Conservation (phyloP, 768 basidiomycete genomes). For the Termitomyces sp. region DNA sequence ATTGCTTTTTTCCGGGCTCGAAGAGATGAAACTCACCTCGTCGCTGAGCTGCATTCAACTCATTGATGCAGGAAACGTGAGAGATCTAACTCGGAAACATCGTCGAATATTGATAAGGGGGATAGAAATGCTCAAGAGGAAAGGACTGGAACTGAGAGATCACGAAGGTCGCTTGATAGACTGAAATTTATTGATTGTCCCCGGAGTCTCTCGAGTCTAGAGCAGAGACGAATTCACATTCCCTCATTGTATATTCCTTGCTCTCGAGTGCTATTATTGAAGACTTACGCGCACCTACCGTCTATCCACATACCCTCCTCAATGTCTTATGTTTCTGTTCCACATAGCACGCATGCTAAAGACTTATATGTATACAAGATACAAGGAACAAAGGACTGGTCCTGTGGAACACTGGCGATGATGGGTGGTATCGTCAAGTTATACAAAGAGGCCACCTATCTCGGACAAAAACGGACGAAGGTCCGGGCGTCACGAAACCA, state of each 20-base stretch:
- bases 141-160: slow-evolving; percentile 14
- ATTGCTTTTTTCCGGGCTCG: slow-evolving; percentile 5
- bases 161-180: slow-evolving; percentile 13
- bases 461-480: no score
- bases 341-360: background rate
- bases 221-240: background rate
- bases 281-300: no score
- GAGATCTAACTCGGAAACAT: slow-evolving; percentile 13
- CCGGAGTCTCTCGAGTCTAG: background rate
- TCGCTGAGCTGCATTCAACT: slow-evolving; percentile 13
- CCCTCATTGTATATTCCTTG: background rate
- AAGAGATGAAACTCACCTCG: slow-evolving; percentile 1
- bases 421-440: background rate
- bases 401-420: background rate
- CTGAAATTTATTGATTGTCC: background rate
- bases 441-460: no score
- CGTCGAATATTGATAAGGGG: background rate
- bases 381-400: background rate
- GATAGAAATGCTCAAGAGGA: slow-evolving; percentile 5
- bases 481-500: no score
- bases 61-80: slow-evolving; percentile 12
- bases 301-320: background rate
- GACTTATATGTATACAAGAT: background rate
- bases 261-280: no score
- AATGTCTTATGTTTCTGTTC: background rate